Evolutionary conservation across 352 stramenopile genomes (phyloP).

Genomic region (Phytophthora lateralis): DNA sequence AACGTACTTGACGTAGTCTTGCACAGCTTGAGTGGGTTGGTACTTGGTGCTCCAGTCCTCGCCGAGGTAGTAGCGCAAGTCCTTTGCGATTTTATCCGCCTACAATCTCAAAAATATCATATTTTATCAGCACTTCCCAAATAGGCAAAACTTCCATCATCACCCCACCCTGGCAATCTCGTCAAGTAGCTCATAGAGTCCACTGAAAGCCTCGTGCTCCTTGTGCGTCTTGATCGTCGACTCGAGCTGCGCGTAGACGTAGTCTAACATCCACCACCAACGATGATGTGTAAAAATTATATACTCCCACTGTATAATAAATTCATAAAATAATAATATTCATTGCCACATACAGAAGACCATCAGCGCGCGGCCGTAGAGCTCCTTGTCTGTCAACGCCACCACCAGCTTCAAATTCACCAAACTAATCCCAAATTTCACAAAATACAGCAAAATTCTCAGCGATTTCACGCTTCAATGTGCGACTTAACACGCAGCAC

Average conservation of each 20-base stretch:
- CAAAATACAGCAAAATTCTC: not conserved
- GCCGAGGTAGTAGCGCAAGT: slow-evolving; percentile 65
- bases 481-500: not conserved
- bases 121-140: slow-evolving; percentile 4
- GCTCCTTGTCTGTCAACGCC: slow-evolving; percentile 61
- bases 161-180: slow-evolving; percentile 49
- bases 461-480: not conserved
- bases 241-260: slow-evolving; percentile 71
- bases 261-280: slow-evolving; percentile 40
- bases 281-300: slow-evolving; percentile 7
- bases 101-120: slow-evolving; percentile 16
- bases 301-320: not conserved
- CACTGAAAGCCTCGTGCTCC: slow-evolving; percentile 46
- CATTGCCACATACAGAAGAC: slow-evolving; percentile 63
- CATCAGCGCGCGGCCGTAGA: slow-evolving; percentile 70
- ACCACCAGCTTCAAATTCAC: slow-evolving; percentile 76
- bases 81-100: slow-evolving; percentile 63
- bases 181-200: slow-evolving; percentile 45
- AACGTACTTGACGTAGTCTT: slow-evolving; percentile 60
- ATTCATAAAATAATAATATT: not conserved
- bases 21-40: slow-evolving; percentile 50
- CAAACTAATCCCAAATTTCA: slow-evolving; percentile 34
- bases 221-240: slow-evolving; percentile 51
- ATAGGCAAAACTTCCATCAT: not conserved
- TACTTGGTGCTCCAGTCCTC: slow-evolving; percentile 66